These are phyloP conservation scores for Alternaria panax DNA, from an alignment of 2,329 filamentous ascomycete species.

Conservation along the genomic window DNA sequence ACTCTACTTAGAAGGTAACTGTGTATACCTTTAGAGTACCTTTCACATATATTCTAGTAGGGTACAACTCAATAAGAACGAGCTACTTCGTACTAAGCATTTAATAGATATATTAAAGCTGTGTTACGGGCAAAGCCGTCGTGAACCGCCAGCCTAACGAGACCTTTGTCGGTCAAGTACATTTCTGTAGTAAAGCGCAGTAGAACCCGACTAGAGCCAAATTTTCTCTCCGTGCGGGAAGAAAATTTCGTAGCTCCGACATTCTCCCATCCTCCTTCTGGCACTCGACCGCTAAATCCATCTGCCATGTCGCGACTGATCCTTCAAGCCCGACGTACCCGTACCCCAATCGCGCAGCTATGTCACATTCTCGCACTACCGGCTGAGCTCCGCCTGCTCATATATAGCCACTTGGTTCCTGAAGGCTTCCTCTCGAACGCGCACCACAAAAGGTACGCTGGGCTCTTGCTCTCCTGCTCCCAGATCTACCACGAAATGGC, in stretches of 20 bases:
- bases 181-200: background rate
- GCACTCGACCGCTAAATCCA: background rate
- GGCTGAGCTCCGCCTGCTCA: background rate
- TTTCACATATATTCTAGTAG: no score
- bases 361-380: constrained; percentile 3
- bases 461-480: constrained; percentile 11
- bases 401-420: background rate
- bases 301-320: background rate
- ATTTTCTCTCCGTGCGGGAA: background rate
- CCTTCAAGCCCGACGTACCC: background rate
- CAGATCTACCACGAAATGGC: constrained; percentile 9
- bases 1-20: no score
- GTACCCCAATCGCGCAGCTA: background rate
- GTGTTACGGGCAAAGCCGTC: background rate
- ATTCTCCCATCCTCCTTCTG: background rate
- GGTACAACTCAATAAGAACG: no score
- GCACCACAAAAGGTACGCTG: background rate
- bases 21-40: no score
- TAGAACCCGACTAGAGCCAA: background rate
- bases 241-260: background rate
- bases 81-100: background rate
- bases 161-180: background rate
- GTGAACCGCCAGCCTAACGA: background rate
- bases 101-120: background rate
- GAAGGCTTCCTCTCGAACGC: background rate